phyloP scores from a whole-genome alignment of 2,329 filamentous ascomycete genomes.

The Diaporthe citrichinensis region DNA sequence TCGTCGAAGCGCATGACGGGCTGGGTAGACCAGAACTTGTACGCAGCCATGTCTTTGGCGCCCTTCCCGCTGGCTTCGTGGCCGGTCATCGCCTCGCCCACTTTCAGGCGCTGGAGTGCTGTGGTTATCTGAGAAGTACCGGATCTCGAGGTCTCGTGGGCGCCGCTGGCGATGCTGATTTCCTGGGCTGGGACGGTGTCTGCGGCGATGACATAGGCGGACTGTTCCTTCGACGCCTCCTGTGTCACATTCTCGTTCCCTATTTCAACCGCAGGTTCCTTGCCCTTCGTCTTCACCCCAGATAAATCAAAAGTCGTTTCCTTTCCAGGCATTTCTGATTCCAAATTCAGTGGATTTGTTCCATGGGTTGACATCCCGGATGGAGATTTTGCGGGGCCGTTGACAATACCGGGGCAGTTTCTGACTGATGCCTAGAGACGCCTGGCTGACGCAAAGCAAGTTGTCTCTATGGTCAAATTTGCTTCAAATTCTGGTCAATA shows the following conservation, averaged over 20 bases:
- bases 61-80: neutral
- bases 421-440: neutral
- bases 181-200: too few relatives aligned
- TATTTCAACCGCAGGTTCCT: neutral
- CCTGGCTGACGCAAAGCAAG: neutral
- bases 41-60: neutral
- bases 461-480: neutral
- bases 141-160: too few relatives aligned
- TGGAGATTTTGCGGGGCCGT: neutral
- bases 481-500: fast-evolving
- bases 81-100: neutral
- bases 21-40: conserved; percentile 1
- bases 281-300: neutral
- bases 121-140: neutral
- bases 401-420: neutral
- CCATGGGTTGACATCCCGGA: neutral
- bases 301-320: neutral
- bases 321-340: neutral
- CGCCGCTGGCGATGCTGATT: too few relatives aligned
- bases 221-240: too few relatives aligned
- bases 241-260: too few relatives aligned
- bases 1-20: neutral
- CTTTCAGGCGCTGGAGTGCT: neutral
- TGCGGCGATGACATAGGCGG: too few relatives aligned
- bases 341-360: too few relatives aligned